Percentiles rank a stretch among this genome's conserved stretches.
phyloP scores from a whole-genome alignment of 1,284 basidiomycete genomes.

The Coniophora puteana region DNA sequence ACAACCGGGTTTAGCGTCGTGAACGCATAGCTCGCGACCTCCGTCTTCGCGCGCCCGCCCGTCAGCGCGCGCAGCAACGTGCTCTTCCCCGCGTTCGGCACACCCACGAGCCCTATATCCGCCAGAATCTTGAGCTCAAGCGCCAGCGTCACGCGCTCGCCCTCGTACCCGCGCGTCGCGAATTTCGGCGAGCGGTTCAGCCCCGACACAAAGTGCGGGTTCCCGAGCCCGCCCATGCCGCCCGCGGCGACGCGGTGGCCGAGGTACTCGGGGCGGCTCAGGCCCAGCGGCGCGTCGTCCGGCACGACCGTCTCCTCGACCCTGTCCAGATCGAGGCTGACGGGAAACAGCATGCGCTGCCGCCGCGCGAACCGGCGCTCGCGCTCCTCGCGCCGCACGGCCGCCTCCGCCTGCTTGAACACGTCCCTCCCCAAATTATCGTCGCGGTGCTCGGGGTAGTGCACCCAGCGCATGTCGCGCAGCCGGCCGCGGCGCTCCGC shows the following conservation, averaged over 20 bases:
- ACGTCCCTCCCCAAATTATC: constrained; percentile 60
- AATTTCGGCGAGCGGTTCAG: constrained; percentile 76
- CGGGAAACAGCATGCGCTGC: constrained; percentile 40
- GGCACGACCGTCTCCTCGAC: constrained; percentile 41
- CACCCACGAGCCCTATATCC: constrained; percentile 92
- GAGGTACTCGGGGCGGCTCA: constrained; percentile 53
- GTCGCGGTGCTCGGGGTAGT: constrained; percentile 70
- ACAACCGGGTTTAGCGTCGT: constrained; percentile 95
- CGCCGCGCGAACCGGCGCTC: constrained; percentile 46
- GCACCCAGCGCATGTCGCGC: constrained; percentile 71
- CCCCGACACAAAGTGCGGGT: constrained; percentile 77
- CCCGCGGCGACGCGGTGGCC: constrained; percentile 78
- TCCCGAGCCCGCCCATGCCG: constrained; percentile 85
- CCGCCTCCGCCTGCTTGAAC: constrained; percentile 73
- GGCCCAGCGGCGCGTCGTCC: constrained; percentile 63
- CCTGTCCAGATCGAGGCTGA: constrained; percentile 60
- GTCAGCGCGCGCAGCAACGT: constrained; percentile 90
- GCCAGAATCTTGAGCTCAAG: constrained; percentile 96
- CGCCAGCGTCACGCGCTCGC: constrained; percentile 78
- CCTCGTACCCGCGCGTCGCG: constrained; percentile 76
- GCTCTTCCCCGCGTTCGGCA: constrained; percentile 92
- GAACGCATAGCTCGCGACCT: constrained; percentile 91
- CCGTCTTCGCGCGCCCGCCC: constrained; percentile 77
- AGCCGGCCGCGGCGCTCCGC: constrained; percentile 53
- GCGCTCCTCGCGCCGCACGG: constrained; percentile 62